Evolutionary conservation across 169 alveolate genomes (phyloP).

Genomic region (Eimeria acervulina): DNA sequence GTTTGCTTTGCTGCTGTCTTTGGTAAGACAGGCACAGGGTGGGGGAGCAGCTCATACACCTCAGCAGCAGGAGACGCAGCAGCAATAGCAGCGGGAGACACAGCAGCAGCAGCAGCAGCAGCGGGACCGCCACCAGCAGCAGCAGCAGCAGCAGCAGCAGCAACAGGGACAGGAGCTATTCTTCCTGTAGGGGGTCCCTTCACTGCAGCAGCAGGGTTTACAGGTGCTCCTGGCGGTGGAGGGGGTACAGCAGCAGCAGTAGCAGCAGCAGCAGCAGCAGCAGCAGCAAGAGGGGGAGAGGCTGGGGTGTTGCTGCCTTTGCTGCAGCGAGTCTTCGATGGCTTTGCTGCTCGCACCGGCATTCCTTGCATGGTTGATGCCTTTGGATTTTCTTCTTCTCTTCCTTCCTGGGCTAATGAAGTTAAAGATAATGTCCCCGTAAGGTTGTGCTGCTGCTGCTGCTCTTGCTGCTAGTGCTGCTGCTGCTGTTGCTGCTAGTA

Average conservation of each 20-base stretch:
- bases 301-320: neutral
- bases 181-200: too few relatives aligned
- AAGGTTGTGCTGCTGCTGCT: too few relatives aligned
- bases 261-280: neutral
- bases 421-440: constrained; percentile 69
- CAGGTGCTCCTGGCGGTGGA: neutral
- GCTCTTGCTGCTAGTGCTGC: neutral
- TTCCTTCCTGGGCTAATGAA: constrained; percentile 79
- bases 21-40: constrained; percentile 11
- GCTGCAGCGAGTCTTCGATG: neutral
- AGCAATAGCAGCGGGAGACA: neutral
- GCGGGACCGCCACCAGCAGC: neutral
- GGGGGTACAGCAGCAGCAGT: neutral
- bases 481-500: neutral
- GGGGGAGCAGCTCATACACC: neutral
- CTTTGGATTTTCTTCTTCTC: constrained; percentile 67
- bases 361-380: constrained; percentile 68
- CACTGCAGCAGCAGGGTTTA: neutral
- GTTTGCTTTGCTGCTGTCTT: constrained; percentile 58
- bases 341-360: constrained; percentile 30
- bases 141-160: constrained; percentile 3
- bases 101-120: neutral
- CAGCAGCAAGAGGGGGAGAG: constrained; percentile 46
- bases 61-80: constrained; percentile 27
- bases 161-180: neutral